Evolutionary conservation across 805 yeast species (phyloP).

Genomic region (Vanderwaltozyma yarrowii): DNA sequence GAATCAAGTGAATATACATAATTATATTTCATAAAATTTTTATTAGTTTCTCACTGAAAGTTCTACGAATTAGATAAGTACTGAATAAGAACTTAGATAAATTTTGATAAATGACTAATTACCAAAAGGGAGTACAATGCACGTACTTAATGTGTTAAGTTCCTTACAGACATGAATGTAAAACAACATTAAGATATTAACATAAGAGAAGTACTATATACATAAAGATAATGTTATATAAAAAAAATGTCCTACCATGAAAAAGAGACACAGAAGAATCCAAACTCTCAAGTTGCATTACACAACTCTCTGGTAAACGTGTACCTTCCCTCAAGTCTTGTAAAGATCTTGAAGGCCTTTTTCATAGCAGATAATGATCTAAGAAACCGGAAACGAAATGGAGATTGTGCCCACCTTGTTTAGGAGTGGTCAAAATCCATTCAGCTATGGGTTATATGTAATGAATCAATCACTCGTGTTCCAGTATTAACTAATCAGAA

Average conservation of each 20-base stretch:
- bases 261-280: slow-evolving; percentile 26
- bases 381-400: slow-evolving; percentile 36
- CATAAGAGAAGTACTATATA: background rate
- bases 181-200: too few species aligned
- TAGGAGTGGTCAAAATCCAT: slow-evolving; percentile 29
- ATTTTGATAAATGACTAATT: too few species aligned
- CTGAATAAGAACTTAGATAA: too few species aligned
- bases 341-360: slow-evolving; percentile 10
- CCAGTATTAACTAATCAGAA: slow-evolving; percentile 29
- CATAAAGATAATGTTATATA: background rate
- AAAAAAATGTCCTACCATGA: slow-evolving; percentile 26
- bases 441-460: slow-evolving; percentile 32
- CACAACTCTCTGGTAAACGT: slow-evolving; percentile 25
- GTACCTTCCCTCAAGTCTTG: slow-evolving; percentile 15
- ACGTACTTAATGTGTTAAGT: too few species aligned
- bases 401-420: slow-evolving; percentile 30
- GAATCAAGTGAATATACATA: too few species aligned
- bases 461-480: slow-evolving; percentile 20
- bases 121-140: too few species aligned
- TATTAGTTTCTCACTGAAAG: too few species aligned
- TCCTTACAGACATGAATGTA: too few species aligned
- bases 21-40: too few species aligned
- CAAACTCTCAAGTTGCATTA: slow-evolving; percentile 27
- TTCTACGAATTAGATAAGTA: too few species aligned
- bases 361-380: slow-evolving; percentile 27